Percentiles rank a stretch among this genome's conserved stretches.
Conservation (phyloP, 176 grass and related monocot genomes). For the Elaeis guineensis region DNA sequence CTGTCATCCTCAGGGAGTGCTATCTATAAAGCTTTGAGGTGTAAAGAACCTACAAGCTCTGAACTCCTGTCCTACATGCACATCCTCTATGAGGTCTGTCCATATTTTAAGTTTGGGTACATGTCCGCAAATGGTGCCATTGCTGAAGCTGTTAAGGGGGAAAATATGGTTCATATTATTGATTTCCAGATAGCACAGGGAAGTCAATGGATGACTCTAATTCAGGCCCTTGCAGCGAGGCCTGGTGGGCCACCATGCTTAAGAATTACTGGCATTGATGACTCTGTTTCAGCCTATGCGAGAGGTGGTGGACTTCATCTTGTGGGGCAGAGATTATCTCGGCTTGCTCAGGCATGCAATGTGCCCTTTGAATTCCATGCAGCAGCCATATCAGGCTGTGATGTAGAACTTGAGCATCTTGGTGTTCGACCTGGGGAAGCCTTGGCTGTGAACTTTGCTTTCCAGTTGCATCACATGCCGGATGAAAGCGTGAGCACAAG, state of each 20-base stretch:
- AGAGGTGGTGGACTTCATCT: slow-evolving; percentile 69
- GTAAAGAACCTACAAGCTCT: slow-evolving; percentile 74
- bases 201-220: slow-evolving; percentile 72
- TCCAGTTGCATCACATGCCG: slow-evolving; percentile 77
- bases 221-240: slow-evolving; percentile 63
- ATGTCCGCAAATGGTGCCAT: slow-evolving; percentile 79
- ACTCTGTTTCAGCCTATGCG: slow-evolving; percentile 58
- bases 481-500: slow-evolving; percentile 81
- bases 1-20: slow-evolving; percentile 64
- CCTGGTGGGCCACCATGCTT: slow-evolving; percentile 59
- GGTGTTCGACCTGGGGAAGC: slow-evolving; percentile 47
- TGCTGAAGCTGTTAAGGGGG: slow-evolving; percentile 67
- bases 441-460: slow-evolving; percentile 79
- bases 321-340: slow-evolving; percentile 59
- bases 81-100: slow-evolving; percentile 84
- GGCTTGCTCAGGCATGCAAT: slow-evolving; percentile 55
- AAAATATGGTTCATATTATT: slow-evolving; percentile 77
- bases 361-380: slow-evolving; percentile 84
- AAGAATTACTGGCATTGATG: slow-evolving; percentile 82
- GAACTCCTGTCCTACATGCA: slow-evolving; percentile 94
- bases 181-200: slow-evolving; percentile 97
- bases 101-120: slow-evolving; percentile 95
- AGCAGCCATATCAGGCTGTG: slow-evolving; percentile 21
- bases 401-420: slow-evolving; percentile 52
- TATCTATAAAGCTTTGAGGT: slow-evolving; percentile 87